Base-by-base conservation (phyloP, 352 stramenopile genomes). In the Phytophthora ramorum region DNA sequence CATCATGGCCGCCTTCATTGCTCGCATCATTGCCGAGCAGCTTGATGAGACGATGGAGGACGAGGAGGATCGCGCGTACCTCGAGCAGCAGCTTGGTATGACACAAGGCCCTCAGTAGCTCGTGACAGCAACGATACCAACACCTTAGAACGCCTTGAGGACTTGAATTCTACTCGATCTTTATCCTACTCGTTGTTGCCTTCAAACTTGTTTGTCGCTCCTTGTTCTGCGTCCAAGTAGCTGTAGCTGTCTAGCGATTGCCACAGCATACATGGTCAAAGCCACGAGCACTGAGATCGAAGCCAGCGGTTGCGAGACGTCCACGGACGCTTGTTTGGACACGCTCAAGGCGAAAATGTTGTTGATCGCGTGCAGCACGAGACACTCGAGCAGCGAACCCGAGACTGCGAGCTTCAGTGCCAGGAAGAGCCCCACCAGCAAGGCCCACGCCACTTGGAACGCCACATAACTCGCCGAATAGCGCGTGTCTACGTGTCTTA, bases 41-140 rank as follows among this genome's bases (percentile, higher is more conserved):
- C 61, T 92, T 17, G 81, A 90, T 40, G 83, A 92, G 78, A 86
- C 81, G 0, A 72, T 80, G 14, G 79, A 91, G 58, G 83, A 92
- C 57, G 83, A 92, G 49, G 77, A 90, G 16, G 83, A 92, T 20
- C 78, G 81, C 35, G 68, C 41, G 9, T 74, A 69, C 53, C 66
- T 78, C 37, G 78, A 84, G 22, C 73, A 71, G 20, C 66, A 76
- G 41, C 66, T 83, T 32, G 72, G 72, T 24, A 66, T 81, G 52
- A 69, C 68, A 19, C 58, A 44, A 54, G 47, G 51, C 28, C 19
- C 46, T 16, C 55, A 69, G 32, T 64, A 61, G 32, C 19, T 24
- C 13, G 2, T 22, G 38, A 34, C 14, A 22, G 38, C 22, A 44
- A 16, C 16, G 22, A 7, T 41, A 41, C 10, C 35, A 41, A 41